Evolutionary conservation across 192 early-diverging fungal genomes (phyloP), one percentile per base, ranked within the genome.

Genomic region (Podila epicladia): DNA sequence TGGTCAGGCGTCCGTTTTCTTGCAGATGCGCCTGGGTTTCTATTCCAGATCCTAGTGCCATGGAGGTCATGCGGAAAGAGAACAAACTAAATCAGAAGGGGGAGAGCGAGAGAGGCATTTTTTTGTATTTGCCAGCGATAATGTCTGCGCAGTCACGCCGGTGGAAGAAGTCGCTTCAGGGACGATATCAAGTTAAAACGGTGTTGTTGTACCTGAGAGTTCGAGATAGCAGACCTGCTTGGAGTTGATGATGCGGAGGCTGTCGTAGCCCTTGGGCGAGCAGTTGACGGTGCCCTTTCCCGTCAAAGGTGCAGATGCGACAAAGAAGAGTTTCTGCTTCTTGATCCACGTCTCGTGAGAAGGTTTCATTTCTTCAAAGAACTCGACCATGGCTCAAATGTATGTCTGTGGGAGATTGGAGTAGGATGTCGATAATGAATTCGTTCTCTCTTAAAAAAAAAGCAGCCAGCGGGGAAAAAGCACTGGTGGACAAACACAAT

Each of bases 21-120:
- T 84, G 83, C 74, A 91, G 51, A 69, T 92, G 91, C 64, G 87
- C 79, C 58, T 91, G 85, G 1, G 91, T 92, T 62, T 92, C 91
- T 62, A 77, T 69, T 20, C 87, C 88, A 2, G 80, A 83, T 6
- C 85, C 77, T 80, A 61, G 9, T 0, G 28, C 13, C n/a, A n/a
- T n/a, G 63, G 11, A 5, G 19, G 3, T 28, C 22, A 19, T 9
- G 26, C 15, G 20, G 22, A 6, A 49, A 0, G 22, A 59, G 22
- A 45, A 31, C 7, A 31, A 48, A 29, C 29, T 29, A 29, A 29
- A 29, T 29, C 29, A 29, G 51, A 0, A 19, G 9, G 22, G 22
- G 5, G 38, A 26, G 24, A 11, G 38, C 35, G 9, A 37, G 35
- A 6, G 35, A 37, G 35, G 35, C 35, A 37, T 37, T 9, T 37